Conservation (phyloP, 2,329 filamentous ascomycete genomes). For the Zymoseptoria crescenta region DNA sequence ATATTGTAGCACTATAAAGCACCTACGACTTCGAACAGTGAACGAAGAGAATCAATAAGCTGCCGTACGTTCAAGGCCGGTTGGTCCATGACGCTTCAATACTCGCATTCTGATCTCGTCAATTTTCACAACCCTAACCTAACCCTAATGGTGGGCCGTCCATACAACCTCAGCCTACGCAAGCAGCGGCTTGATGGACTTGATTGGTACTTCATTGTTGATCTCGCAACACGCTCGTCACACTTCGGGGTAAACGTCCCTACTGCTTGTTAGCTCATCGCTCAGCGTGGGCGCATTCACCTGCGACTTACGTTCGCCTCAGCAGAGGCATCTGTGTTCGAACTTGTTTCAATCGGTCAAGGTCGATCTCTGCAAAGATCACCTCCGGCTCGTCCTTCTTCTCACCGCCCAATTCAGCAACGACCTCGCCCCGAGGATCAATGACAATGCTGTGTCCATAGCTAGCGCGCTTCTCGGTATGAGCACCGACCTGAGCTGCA, state of each 20-base stretch:
- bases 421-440: conserved; percentile 75
- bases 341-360: conserved; percentile 31
- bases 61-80: too few relatives aligned
- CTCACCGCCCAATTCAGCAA: conserved; percentile 54
- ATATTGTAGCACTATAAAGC: too few relatives aligned
- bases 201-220: too few relatives aligned
- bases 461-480: conserved; percentile 68
- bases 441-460: conserved; percentile 83
- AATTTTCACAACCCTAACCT: neutral
- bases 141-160: neutral
- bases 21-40: too few relatives aligned
- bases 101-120: neutral
- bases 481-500: conserved; percentile 68
- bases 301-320: conserved; percentile 28
- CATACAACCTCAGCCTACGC: too few relatives aligned
- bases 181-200: too few relatives aligned
- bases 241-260: conserved; percentile 28
- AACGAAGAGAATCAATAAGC: too few relatives aligned
- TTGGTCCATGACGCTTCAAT: too few relatives aligned
- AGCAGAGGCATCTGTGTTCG: conserved; percentile 31
- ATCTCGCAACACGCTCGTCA: conserved; percentile 1
- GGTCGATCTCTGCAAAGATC: conserved; percentile 33
- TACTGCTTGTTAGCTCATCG: conserved; percentile 10
- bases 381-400: conserved; percentile 35
- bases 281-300: conserved; percentile 4